phyloP scores from a whole-genome alignment of 345 rosid species.

The Raphanus raphanistrum region DNA sequence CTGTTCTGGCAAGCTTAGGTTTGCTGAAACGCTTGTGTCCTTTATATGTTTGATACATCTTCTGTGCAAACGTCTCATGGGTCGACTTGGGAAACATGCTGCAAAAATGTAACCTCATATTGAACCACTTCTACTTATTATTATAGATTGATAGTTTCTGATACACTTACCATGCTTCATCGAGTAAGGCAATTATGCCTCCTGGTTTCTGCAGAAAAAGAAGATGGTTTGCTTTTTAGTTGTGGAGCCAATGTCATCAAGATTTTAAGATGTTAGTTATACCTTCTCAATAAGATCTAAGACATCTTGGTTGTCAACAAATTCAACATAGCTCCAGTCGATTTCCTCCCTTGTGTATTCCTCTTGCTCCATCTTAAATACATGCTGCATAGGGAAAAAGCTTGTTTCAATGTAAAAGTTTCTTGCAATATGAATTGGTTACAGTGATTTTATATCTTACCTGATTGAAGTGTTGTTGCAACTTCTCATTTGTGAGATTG shows the following conservation, averaged over 20 bases:
- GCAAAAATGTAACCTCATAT: slow-evolving; percentile 32
- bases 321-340: slow-evolving; percentile 78
- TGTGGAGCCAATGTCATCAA: background rate
- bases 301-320: slow-evolving; percentile 76
- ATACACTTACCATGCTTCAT: slow-evolving; percentile 71
- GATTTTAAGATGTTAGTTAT: slow-evolving; percentile 11
- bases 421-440: slow-evolving; percentile 11
- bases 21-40: slow-evolving; percentile 73
- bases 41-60: slow-evolving; percentile 75
- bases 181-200: slow-evolving; percentile 71
- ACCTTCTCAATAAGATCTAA: slow-evolving; percentile 79
- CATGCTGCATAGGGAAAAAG: slow-evolving; percentile 54
- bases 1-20: slow-evolving; percentile 70
- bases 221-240: slow-evolving; percentile 7
- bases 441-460: slow-evolving; percentile 35
- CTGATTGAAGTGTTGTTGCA: slow-evolving; percentile 83
- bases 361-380: slow-evolving; percentile 81
- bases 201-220: slow-evolving; percentile 70
- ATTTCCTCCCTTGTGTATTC: slow-evolving; percentile 71
- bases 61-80: slow-evolving; percentile 78
- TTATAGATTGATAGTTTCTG: slow-evolving; percentile 5
- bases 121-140: slow-evolving; percentile 3
- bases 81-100: slow-evolving; percentile 88
- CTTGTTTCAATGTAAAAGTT: slow-evolving; percentile 7
- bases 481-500: slow-evolving; percentile 77